Base-by-base conservation (phyloP, 345 rosid species). In the Carallia brachiata region DNA sequence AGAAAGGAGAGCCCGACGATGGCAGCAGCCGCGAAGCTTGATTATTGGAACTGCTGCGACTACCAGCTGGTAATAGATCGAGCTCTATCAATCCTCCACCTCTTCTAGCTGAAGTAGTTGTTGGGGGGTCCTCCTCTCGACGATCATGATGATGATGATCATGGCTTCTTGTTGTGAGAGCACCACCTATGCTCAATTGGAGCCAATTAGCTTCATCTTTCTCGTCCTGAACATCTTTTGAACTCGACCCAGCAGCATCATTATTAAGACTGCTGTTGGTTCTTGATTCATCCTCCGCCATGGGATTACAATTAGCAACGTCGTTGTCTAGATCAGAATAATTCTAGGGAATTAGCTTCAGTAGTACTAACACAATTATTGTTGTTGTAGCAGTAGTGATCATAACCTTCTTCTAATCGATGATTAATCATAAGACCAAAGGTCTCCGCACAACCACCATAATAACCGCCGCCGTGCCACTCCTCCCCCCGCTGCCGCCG, bases 261-360 rank as follows among this genome's bases (percentile, higher is more conserved):
- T 78, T 76, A 19, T 73, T 79, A 70, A 70, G 58, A 53, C 92
- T 80, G 71, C 92, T 80, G 71, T 88, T 84, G 65, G 85, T 80
- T 80, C 93, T 88, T 17, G 97, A 89, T 70, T 89, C 93, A 54
- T 95, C 91, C 77, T 90, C 94, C 3, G 93, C 98, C 97, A 90
- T 89, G 71, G 78, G 73, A 73, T 70, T 78, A 68, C 60, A 27
- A 10, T 61, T 63, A 56, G 66, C 57, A 16, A 19, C 63, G 28
- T 16, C 23, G 23, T 23, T 23, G 34, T 32, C 75, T 73, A 68
- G 77, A 81, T 84, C 87, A 82, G 92, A 85, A 44, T 44, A 44
- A 23, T 82, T 83, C 89, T 82, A 80, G 40, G 6, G 59, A 62
- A 77, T 61, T 71, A 69, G 77, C 79, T 76, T 79, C 80, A 31